Conservation (phyloP, 495 filamentous ascomycete genomes). For the Extremus antarcticus region DNA sequence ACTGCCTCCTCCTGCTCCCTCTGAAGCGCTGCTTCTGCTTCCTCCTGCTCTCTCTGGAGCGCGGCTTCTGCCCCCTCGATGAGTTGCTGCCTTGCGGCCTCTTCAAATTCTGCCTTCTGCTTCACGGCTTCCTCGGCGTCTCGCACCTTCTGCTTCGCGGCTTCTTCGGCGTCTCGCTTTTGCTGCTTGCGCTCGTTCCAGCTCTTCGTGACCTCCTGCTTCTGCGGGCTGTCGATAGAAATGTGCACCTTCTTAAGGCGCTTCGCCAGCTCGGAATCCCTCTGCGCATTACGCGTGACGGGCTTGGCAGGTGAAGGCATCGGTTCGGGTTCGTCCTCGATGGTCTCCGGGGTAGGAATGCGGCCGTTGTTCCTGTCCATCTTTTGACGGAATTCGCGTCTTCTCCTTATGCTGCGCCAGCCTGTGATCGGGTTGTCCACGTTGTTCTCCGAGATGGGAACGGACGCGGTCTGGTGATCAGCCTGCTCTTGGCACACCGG, state of each 20-base stretch:
- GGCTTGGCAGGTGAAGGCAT: neutral
- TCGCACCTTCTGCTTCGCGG: neutral
- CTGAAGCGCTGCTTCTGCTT: neutral
- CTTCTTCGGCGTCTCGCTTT: neutral
- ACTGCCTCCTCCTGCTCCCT: neutral
- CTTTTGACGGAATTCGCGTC: too few species aligned
- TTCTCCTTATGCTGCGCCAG: too few species aligned
- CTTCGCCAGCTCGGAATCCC: neutral
- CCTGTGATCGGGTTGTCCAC: too few species aligned
- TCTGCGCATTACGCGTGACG: neutral
- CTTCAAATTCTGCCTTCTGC: neutral
- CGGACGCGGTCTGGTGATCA: too few species aligned
- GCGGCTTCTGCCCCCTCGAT: too few species aligned
- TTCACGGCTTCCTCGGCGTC: constrained; percentile 9
- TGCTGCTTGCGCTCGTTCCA: neutral
- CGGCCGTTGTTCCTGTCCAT: too few species aligned
- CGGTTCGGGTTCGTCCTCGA: neutral
- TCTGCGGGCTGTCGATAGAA: neutral
- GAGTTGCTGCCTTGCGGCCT: neutral
- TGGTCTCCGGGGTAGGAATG: too few species aligned
- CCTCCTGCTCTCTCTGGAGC: neutral
- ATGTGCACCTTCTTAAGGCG: neutral
- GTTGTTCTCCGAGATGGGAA: too few species aligned
- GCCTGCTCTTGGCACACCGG: neutral
- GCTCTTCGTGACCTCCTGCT: neutral